These are phyloP conservation scores for Ustilago bromivora DNA, from an alignment of 1,284 basidiomycete genomes.

Conservation along the genomic window DNA sequence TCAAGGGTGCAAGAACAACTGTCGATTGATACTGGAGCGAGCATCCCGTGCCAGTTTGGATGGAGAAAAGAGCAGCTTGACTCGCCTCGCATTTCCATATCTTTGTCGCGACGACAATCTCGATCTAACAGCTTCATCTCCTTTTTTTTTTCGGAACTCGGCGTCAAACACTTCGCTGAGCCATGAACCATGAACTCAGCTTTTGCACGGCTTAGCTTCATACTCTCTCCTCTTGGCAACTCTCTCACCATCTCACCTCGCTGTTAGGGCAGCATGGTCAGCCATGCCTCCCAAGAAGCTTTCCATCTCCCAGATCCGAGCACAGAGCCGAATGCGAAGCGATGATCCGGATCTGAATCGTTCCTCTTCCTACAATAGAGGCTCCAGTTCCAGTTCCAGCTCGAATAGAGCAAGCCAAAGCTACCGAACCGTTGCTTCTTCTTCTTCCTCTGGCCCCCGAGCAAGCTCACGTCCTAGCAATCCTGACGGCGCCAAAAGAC, in stretches of 20 bases:
- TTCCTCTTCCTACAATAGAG: slow-evolving; percentile 10
- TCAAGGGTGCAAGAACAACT: too few species aligned
- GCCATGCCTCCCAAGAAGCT: slow-evolving; percentile 40
- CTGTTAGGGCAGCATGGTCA: too few species aligned
- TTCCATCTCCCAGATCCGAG: slow-evolving; percentile 34
- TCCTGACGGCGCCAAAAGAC: not conserved
- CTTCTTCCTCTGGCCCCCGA: not conserved
- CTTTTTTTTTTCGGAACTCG: slow-evolving; percentile 7
- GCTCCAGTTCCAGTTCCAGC: slow-evolving; percentile 1
- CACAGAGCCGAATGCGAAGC: slow-evolving; percentile 31
- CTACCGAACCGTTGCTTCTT: slow-evolving; percentile 15
- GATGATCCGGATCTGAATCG: slow-evolving; percentile 45
- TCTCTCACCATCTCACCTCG: not conserved
- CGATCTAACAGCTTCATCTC: slow-evolving; percentile 7
- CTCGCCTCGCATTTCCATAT: not conserved
- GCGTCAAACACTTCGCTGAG: not conserved
- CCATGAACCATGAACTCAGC: slow-evolving; percentile 2
- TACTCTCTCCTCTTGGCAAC: not conserved
- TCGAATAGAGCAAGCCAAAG: slow-evolving; percentile 23
- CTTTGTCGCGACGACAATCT: not conserved
- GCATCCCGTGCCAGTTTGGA: slow-evolving; percentile 34
- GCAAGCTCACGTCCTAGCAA: not conserved
- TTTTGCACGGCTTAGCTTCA: not conserved
- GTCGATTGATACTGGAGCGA: slow-evolving; percentile 28
- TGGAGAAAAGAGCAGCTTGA: slow-evolving; percentile 12